Percentiles rank a stretch among this genome's conserved stretches.
phyloP scores from a whole-genome alignment of 768 basidiomycete species.

The Suillus clintonianus region DNA sequence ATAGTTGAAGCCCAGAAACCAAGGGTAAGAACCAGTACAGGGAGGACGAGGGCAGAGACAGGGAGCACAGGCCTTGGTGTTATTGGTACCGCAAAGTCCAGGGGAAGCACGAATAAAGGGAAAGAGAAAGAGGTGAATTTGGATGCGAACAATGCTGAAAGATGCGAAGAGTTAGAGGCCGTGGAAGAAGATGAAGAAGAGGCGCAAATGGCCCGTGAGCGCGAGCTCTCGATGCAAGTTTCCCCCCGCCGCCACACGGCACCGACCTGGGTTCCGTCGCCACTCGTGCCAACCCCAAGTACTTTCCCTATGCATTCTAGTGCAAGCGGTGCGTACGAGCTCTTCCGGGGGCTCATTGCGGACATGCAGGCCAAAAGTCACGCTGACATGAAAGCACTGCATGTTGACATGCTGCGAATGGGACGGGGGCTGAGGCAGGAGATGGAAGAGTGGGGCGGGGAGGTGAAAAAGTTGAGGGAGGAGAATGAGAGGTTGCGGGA shows the following conservation, averaged over 20 bases:
- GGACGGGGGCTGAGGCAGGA: conserved; percentile 58
- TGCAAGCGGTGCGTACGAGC: conserved; percentile 43
- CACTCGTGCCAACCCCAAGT: conserved; percentile 31
- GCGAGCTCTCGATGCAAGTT: conserved; percentile 53
- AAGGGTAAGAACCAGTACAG: background rate
- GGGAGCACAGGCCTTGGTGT: conserved; percentile 26
- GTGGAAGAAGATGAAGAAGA: conserved; percentile 4
- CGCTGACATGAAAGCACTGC: conserved; percentile 73
- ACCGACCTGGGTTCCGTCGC: conserved; percentile 41
- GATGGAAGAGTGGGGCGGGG: conserved; percentile 64
- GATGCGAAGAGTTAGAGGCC: conserved; percentile 1
- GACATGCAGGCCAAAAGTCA: conserved; percentile 72
- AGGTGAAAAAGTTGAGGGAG: conserved; percentile 46
- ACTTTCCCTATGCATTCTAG: conserved; percentile 31
- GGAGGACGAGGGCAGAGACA: conserved; percentile 7
- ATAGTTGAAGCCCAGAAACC: background rate
- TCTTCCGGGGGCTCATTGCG: conserved; percentile 69
- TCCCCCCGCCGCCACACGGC: conserved; percentile 51
- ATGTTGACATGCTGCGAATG: conserved; percentile 73
- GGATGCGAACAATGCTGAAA: conserved; percentile 17
- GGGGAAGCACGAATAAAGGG: conserved; percentile 37
- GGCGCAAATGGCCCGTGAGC: conserved; percentile 24
- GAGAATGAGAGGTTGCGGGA: conserved; percentile 58
- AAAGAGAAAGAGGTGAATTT: conserved; percentile 26
- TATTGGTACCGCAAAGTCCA: conserved; percentile 52